Conservation (phyloP, 768 basidiomycete species). For the Boletus patriciae region DNA sequence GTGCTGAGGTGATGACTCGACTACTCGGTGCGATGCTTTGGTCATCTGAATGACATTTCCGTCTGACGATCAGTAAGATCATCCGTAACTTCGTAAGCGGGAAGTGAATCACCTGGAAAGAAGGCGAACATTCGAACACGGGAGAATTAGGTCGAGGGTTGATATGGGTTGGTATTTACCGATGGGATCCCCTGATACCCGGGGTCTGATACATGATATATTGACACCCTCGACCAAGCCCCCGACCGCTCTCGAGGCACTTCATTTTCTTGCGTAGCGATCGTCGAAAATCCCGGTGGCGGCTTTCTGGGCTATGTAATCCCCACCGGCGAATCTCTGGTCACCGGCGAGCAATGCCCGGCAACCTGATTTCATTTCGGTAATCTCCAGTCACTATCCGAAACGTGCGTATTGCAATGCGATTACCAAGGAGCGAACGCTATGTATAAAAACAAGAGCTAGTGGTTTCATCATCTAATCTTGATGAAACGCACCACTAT, state of each 20-base stretch:
- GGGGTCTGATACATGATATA: too few species aligned
- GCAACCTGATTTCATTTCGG: constrained; percentile 29
- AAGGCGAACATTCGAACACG: not conserved
- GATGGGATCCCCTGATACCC: not conserved
- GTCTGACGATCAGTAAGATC: constrained; percentile 7
- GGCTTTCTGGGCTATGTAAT: not conserved
- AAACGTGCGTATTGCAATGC: not conserved
- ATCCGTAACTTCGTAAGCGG: constrained; percentile 7
- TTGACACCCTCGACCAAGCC: not conserved
- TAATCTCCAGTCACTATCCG: constrained; percentile 17
- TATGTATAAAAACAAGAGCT: constrained; percentile 4
- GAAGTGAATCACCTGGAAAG: constrained; percentile 3
- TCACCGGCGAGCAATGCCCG: constrained; percentile 6
- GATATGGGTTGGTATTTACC: not conserved
- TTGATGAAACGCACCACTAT: constrained; percentile 7
- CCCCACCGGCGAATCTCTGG: constrained; percentile 7
- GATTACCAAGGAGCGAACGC: constrained; percentile 3
- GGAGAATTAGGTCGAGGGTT: not conserved
- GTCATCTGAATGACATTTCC: not conserved
- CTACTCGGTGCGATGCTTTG: not conserved
- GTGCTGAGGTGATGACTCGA: constrained; percentile 15
- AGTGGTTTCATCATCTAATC: not conserved
- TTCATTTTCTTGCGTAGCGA: constrained; percentile 9
- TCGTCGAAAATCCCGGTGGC: constrained; percentile 11
- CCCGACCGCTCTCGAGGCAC: not conserved